phyloP scores from a whole-genome alignment of 768 basidiomycete genomes.

The Collybia nuda region DNA sequence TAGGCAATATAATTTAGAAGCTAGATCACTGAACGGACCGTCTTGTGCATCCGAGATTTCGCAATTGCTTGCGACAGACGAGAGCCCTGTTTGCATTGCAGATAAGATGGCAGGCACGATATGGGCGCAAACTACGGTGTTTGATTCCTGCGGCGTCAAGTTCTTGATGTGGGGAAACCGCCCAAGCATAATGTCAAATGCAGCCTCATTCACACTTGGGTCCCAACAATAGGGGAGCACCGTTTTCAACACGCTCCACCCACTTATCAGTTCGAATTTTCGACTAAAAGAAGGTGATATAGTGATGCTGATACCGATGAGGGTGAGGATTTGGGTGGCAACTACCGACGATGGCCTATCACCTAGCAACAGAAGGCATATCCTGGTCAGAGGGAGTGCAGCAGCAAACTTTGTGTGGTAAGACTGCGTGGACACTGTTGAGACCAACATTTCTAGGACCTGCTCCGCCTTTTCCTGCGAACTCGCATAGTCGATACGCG shows the following conservation, averaged over 20 bases:
- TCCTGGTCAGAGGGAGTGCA: constrained; percentile 74
- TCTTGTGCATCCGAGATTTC: constrained; percentile 26
- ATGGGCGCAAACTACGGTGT: constrained; percentile 57
- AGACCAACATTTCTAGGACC: constrained; percentile 64
- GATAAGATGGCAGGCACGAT: constrained; percentile 74
- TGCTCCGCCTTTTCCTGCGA: constrained; percentile 63
- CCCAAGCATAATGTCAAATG: constrained; percentile 71
- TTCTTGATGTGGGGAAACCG: constrained; percentile 24
- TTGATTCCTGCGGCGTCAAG: constrained; percentile 20
- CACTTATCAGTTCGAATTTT: constrained; percentile 84
- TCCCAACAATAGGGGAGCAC: constrained; percentile 75
- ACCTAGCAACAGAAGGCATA: constrained; percentile 78
- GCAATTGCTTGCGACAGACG: constrained; percentile 35
- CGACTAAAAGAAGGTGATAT: constrained; percentile 64
- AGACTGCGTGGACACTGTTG: constrained; percentile 53
- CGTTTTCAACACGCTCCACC: constrained; percentile 75
- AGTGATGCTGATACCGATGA: constrained; percentile 57
- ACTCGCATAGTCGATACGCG: constrained; percentile 49
- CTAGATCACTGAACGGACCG: constrained; percentile 18
- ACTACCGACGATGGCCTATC: constrained; percentile 64
- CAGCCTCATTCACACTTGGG: constrained; percentile 58
- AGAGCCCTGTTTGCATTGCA: constrained; percentile 61
- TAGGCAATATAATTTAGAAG: no score
- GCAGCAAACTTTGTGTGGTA: constrained; percentile 71
- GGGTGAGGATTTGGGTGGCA: constrained; percentile 54